Percentiles rank a stretch among this genome's conserved stretches.
Conservation (phyloP, 306 rosid species). For the Nissolia schottii region DNA sequence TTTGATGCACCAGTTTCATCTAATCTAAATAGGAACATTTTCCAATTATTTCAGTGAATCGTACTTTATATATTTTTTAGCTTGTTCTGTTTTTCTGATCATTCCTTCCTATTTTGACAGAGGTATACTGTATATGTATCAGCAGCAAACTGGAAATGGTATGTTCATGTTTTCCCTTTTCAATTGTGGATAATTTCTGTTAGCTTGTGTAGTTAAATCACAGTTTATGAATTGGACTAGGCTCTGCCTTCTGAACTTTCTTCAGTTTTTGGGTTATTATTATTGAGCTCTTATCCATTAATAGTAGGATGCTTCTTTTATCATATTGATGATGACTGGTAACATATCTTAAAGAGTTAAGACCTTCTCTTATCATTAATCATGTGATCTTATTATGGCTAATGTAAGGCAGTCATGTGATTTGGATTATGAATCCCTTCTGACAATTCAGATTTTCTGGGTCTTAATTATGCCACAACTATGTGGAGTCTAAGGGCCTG, state of each 20-base stretch:
- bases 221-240: background rate
- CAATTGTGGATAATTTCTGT: background rate
- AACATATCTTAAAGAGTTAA: background rate
- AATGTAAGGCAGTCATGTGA: background rate
- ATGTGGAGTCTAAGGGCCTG: background rate
- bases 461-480: background rate
- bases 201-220: slow-evolving; percentile 1
- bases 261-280: background rate
- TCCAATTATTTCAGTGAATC: slow-evolving; percentile 8
- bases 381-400: background rate
- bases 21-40: background rate
- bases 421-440: background rate
- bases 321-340: background rate
- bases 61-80: background rate
- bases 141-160: slow-evolving; percentile 85
- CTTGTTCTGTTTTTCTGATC: slow-evolving; percentile 21
- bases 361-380: background rate
- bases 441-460: background rate
- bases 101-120: slow-evolving; percentile 43
- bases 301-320: background rate
- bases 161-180: slow-evolving; percentile 28
- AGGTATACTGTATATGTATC: slow-evolving; percentile 69
- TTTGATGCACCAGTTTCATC: background rate
- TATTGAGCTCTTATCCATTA: background rate
- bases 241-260: background rate